Conservation (phyloP, 2,329 filamentous ascomycete species). For the Hypoxylon sp. region DNA sequence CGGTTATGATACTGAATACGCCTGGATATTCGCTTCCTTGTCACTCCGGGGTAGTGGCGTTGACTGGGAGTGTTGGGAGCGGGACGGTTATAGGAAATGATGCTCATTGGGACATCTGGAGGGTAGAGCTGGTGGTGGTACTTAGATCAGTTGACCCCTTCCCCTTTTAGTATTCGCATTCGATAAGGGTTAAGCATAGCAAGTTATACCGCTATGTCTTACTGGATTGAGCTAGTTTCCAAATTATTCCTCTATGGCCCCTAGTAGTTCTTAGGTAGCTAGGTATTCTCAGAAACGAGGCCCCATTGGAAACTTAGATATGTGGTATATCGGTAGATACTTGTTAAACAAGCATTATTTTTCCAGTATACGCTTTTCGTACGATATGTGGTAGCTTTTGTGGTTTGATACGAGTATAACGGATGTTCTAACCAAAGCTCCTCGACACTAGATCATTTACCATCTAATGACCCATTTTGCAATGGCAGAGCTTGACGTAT, state of each 20-base stretch:
- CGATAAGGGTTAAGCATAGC: neutral
- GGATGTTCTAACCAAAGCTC: no score
- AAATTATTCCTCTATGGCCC: neutral
- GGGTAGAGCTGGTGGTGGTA: neutral
- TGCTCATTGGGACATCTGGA: neutral
- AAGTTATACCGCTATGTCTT: neutral
- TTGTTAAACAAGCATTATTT: neutral
- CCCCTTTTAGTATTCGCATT: neutral
- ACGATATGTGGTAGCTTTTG: no score
- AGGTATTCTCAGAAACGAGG: neutral
- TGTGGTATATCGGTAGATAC: neutral
- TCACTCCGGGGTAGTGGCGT: neutral
- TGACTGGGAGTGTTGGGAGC: neutral
- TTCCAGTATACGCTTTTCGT: neutral
- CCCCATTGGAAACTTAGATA: neutral
- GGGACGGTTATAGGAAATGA: neutral
- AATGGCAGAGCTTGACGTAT: no score
- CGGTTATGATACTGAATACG: no score
- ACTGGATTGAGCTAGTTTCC: neutral
- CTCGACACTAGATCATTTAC: no score
- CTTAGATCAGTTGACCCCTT: neutral
- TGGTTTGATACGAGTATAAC: no score
- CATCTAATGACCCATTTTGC: no score
- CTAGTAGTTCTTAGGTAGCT: neutral
- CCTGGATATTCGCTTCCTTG: neutral